Percentiles rank a stretch among this genome's conserved stretches.
Conservation (phyloP, 2,329 filamentous ascomycete species). For the Blumeria graminis region DNA sequence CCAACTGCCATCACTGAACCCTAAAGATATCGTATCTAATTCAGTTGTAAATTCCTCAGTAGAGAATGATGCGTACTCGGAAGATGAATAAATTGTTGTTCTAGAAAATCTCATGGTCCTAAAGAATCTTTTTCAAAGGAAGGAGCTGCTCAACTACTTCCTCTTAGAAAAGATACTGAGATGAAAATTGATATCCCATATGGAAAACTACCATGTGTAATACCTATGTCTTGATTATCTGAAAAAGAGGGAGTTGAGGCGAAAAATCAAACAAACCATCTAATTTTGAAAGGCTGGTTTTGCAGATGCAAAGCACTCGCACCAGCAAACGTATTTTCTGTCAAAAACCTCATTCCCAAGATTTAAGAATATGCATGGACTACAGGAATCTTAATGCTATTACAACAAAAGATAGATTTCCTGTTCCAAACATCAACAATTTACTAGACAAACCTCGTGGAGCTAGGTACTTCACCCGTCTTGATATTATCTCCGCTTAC, state of each 20-base stretch:
- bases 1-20: too few relatives aligned
- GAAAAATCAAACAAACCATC: not conserved
- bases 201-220: not conserved
- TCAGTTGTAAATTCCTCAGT: not conserved
- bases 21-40: too few relatives aligned
- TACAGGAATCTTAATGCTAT: not conserved
- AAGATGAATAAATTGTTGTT: not conserved
- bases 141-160: not conserved
- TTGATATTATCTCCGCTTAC: not conserved
- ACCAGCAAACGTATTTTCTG: not conserved
- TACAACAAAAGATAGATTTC: slow-evolving; percentile 1
- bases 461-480: not conserved
- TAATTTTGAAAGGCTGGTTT: not conserved
- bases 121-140: not conserved
- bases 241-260: not conserved
- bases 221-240: not conserved
- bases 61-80: not conserved
- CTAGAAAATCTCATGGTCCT: not conserved
- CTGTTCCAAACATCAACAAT: not conserved
- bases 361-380: not conserved
- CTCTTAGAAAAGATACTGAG: not conserved
- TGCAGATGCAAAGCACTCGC: not conserved
- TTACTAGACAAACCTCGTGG: not conserved
- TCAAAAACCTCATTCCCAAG: not conserved
- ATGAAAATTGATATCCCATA: not conserved